Evolutionary conservation across 2,329 filamentous ascomycete species (phyloP).

Genomic region (Orbilia ellipsospora): DNA sequence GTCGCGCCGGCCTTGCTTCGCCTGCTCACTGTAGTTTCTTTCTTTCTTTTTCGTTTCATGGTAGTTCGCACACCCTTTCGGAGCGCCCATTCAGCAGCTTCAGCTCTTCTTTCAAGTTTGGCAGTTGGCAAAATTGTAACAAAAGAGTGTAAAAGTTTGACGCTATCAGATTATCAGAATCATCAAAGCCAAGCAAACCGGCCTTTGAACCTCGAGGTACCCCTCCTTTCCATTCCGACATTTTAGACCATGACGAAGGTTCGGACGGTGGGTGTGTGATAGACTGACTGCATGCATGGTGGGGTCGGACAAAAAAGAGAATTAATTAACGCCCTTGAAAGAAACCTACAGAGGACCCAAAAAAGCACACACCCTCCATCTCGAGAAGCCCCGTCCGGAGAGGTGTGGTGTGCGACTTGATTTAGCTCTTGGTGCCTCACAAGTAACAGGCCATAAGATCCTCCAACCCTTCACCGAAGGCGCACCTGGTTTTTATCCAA

Average conservation of each 20-base stretch:
- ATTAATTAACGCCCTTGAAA: conserved; percentile 50
- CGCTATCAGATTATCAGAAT: too few species aligned
- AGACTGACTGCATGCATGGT: conserved; percentile 56
- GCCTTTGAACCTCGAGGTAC: conserved; percentile 24
- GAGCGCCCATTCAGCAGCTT: conserved; percentile 10
- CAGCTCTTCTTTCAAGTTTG: conserved; percentile 18
- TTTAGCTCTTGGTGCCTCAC: conserved; percentile 52
- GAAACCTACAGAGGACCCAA: conserved; percentile 37
- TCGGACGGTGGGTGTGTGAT: conserved; percentile 51
- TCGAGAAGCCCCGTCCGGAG: conserved; percentile 16
- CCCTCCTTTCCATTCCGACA: conserved; percentile 48
- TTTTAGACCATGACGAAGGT: conserved; percentile 49
- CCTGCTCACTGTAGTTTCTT: conserved; percentile 41
- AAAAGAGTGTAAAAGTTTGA: conserved; percentile 7
- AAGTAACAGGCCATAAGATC: conserved; percentile 54
- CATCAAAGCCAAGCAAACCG: too few species aligned
- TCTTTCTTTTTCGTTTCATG: conserved; percentile 23
- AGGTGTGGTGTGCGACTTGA: conserved; percentile 54
- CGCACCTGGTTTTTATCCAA: conserved; percentile 53
- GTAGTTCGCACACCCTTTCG: conserved; percentile 5
- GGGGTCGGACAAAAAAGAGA: conserved; percentile 54
- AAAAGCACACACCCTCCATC: conserved; percentile 46
- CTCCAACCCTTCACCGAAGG: conserved; percentile 24
- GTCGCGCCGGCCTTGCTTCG: conserved; percentile 44
- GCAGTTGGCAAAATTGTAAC: background rate